phyloP scores from a whole-genome alignment of 2,329 filamentous ascomycete genomes.

The Neocucurbitaria cava region DNA sequence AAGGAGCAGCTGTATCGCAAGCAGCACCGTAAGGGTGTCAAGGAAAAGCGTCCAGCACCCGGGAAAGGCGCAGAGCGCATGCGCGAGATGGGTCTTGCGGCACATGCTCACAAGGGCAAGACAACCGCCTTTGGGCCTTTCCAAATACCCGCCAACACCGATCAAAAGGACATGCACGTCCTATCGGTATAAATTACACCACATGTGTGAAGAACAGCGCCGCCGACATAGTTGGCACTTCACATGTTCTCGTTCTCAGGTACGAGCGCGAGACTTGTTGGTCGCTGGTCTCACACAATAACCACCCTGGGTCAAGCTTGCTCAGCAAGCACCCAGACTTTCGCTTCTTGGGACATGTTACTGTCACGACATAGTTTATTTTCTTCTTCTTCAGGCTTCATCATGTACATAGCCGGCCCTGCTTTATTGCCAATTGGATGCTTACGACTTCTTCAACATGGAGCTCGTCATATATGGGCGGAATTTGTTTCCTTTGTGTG shows the following conservation, averaged over 20 bases:
- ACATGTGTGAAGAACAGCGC: conserved; percentile 45
- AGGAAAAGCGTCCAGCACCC: conserved; percentile 69
- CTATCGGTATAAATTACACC: conserved; percentile 48
- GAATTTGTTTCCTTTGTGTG: conserved; percentile 7
- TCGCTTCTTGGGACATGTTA: conserved; percentile 19
- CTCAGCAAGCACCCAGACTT: conserved; percentile 11
- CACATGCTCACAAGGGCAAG: conserved; percentile 72
- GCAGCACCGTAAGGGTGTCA: conserved; percentile 82
- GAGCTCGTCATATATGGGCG: background rate
- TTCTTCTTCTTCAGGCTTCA: conserved; percentile 14
- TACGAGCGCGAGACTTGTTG: conserved; percentile 36
- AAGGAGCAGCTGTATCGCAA: conserved; percentile 93
- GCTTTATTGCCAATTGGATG: conserved; percentile 1
- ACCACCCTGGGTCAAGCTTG: conserved; percentile 11
- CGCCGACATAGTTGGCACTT: conserved; percentile 44
- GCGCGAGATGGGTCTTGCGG: conserved; percentile 86
- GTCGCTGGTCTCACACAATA: conserved; percentile 45
- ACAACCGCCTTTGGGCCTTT: conserved; percentile 33
- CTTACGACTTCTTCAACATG: background rate
- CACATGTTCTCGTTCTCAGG: conserved; percentile 27
- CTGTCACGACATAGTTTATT: conserved; percentile 13
- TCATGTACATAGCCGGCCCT: conserved; percentile 30
- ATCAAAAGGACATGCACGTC: conserved; percentile 52
- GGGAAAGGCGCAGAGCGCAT: conserved; percentile 93
- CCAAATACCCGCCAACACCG: conserved; percentile 30